Evolutionary conservation across 805 yeast species (phyloP), one percentile per base, ranked within the genome.

Genomic region (Nakazawaea populi): DNA sequence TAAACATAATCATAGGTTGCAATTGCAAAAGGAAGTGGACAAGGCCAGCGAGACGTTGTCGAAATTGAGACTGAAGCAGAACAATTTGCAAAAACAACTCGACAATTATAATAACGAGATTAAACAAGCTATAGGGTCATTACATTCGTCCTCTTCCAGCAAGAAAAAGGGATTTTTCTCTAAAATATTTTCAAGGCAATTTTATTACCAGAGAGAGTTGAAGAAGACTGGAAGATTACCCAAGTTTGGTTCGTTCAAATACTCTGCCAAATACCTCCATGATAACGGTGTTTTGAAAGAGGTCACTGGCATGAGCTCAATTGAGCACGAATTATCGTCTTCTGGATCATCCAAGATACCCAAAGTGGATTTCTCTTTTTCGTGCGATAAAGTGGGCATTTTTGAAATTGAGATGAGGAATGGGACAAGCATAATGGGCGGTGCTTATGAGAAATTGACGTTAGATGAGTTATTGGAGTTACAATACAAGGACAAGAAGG

Each of bases 331-430:
- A 41, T 46, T 44, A 18, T 52, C 44, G n/a, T 31, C 41, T 2
- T 43, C 48, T 8, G 47, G 72, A 46, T 73, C 71, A 4, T 73
- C 79, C 12, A 80, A 79, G 52, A 73, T 81, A 45, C 85, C 86
- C 14, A 87, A 85, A 58, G 74, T 89, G 29, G 81, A 79, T 54
- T 82, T 92, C 60, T 80, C 86, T 68, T 83, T 89, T 61, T 79
- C 86, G 55, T 85, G 92, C 60, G 88, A 87, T 58, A 73, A 78
- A 54, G 83, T 81, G 6, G 92, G 92, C 1, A 76, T 74, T 30
- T 89, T 89, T 61, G 77, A 78, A 4, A 72, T 94, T 27, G 94
- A 91, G 47, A 87, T 89, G 8, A 80, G 88, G 4, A 80, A 77
- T 62, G 91, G 89, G 6, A 71, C 83, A 2, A 75, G 83, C n/a